Evolutionary conservation across 805 yeast genomes (phyloP), one percentile per base, ranked within the genome.

Genomic region (Dipodascus albidus): DNA sequence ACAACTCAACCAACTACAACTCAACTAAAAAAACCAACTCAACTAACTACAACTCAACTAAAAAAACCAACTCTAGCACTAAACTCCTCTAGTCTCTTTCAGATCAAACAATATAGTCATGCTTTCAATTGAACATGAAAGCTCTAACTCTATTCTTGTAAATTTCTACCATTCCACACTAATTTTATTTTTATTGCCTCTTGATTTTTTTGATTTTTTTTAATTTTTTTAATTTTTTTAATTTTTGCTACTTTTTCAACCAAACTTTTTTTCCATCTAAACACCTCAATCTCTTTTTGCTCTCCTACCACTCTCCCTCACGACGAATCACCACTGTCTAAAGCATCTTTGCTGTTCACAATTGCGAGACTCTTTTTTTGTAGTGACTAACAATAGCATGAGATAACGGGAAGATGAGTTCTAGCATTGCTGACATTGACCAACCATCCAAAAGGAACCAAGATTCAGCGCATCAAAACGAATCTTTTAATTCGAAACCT

Each of bases 221-320:
- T n/a, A n/a, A n/a, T n/a, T n/a, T n/a, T n/a, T n/a, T n/a, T n/a
- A n/a, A n/a, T n/a, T n/a, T n/a, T n/a, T n/a, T n/a, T n/a, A 11
- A 27, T 6, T 6, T 27, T 27, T 27, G 33, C 33, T 27, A 27
- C 15, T 38, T 38, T 38, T 38, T 17, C 44, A 38, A 6, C 44
- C 20, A 38, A 38, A 38, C 33, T 27, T 27, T 27, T n/a, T 27
- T 38, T 38, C 44, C 20, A 14, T n/a, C 44, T 11, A 38, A 38
- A 38, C 44, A 38, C 44, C 44, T 38, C 44, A 38, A 38, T 38
- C n/a, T 38, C 44, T 38, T 38, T 38, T 38, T 38, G n/a, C 20
- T 19, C 44, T 38, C 20, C 44, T 38, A n/a, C 44, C 20, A 4
- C n/a, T 14, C 3, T 38, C 44, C n/a, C 44, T 11, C 17, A 3